A percentile compares a stretch with the other conserved stretches of the same genome.
Conservation (phyloP, 2,329 filamentous ascomycete species). For the Canariomyces notabilis region DNA sequence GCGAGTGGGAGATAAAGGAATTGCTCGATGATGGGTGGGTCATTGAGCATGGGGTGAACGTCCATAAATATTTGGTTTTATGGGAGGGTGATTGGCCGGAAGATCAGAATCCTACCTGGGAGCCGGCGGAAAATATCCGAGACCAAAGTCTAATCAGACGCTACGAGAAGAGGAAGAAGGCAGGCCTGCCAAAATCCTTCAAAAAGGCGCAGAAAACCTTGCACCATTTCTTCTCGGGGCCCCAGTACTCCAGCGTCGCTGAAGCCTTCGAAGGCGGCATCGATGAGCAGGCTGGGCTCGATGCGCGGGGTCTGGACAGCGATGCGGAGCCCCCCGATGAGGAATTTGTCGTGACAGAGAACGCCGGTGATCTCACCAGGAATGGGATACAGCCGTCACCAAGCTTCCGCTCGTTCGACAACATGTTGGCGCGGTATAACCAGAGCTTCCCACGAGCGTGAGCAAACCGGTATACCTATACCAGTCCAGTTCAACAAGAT, state of each 20-base stretch:
- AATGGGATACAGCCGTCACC: neutral
- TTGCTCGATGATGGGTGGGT: slow-evolving; percentile 32
- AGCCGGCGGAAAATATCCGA: slow-evolving; percentile 49
- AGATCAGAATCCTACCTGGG: slow-evolving; percentile 54
- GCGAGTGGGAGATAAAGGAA: slow-evolving; percentile 25
- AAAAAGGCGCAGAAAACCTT: slow-evolving; percentile 15
- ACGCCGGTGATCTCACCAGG: neutral
- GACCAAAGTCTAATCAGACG: slow-evolving; percentile 34
- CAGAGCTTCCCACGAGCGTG: slow-evolving; percentile 1
- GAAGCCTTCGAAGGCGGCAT: slow-evolving; percentile 28
- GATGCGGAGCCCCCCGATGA: slow-evolving; percentile 17
- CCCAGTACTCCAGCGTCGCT: slow-evolving; percentile 23
- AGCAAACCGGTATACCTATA: neutral
- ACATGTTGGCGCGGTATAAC: slow-evolving; percentile 10
- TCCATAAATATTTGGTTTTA: slow-evolving; percentile 47
- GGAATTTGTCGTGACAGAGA: slow-evolving; percentile 14
- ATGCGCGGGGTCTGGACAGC: neutral
- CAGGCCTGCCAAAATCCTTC: slow-evolving; percentile 11
- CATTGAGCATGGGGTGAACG: slow-evolving; percentile 33
- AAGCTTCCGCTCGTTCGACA: slow-evolving; percentile 10
- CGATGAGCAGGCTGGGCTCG: slow-evolving; percentile 8
- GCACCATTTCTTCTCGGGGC: slow-evolving; percentile 14
- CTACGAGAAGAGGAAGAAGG: slow-evolving; percentile 35
- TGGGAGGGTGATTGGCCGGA: slow-evolving; percentile 55
- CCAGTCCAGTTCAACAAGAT: no score